Conservation (phyloP, 441 rosid species). For the Flueggea neowawraea region DNA sequence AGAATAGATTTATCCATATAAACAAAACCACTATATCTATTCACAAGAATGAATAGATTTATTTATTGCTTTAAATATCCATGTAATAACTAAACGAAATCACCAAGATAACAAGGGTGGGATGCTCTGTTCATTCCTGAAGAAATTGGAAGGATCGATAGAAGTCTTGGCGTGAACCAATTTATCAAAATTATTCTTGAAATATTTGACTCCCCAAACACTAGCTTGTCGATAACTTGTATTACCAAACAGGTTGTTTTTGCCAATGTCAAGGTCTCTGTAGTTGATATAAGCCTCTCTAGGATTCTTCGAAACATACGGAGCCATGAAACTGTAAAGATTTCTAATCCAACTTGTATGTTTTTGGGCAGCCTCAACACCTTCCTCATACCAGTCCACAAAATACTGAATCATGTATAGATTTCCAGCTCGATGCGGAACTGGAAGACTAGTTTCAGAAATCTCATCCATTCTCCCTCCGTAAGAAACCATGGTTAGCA, state of each 20-base stretch:
- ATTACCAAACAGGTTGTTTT: slow-evolving; percentile 9
- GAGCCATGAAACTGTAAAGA: no score
- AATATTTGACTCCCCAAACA: slow-evolving; percentile 37
- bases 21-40: no score
- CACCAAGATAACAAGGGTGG: no score
- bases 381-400: slow-evolving; percentile 33
- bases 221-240: slow-evolving; percentile 21
- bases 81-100: no score
- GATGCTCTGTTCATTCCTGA: slow-evolving; percentile 6
- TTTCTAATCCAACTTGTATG: no score
- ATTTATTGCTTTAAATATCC: no score
- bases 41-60: no score
- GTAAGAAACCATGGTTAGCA: slow-evolving; percentile 21
- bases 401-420: slow-evolving; percentile 47
- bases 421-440: slow-evolving; percentile 45
- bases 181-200: slow-evolving; percentile 39
- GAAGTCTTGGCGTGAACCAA: slow-evolving; percentile 44
- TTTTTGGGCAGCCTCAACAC: slow-evolving; percentile 14
- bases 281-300: no score
- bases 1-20: no score
- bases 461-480: slow-evolving; percentile 53
- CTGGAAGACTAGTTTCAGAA: slow-evolving; percentile 33
- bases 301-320: no score
- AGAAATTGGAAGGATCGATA: slow-evolving; percentile 51
- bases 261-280: no score